Evolutionary conservation across 345 rosid genomes (phyloP), one percentile per base, ranked within the genome.

Genomic region (Pistacia integerrima): DNA sequence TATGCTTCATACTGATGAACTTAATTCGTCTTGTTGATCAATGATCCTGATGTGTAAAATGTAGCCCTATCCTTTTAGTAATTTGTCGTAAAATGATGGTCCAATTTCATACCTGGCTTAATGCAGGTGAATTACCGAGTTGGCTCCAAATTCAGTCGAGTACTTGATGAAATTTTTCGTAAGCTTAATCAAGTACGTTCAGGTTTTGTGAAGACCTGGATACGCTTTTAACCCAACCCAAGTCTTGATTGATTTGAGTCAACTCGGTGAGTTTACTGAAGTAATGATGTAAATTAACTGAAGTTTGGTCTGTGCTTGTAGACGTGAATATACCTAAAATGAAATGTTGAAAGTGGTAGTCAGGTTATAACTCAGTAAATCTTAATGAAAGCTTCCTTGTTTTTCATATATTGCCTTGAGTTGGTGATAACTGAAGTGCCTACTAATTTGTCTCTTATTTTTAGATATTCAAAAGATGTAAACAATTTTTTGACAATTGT

Each of bases 121-220:
- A 38, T 38, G 41, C 41, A 4, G 41, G 41, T 38, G 41, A 38
- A 38, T 38, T 38, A 2, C 41, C 41, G 41, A 38, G 33, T 30
- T 30, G 33, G 33, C 33, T 30, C 33, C 1, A 30, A 30, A 30
- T 30, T 30, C 33, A 30, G 33, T 30, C 33, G 77, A 88, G 86
- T 82, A 81, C 83, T 84, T 81, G 81, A 86, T 81, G 82, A 79
- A 68, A 70, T 83, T 77, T 81, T 74, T 68, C 87, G n/a, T 78
- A 81, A 25, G 74, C 74, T 88, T 74, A 78, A 80, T 78, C 80
- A 79, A 83, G 80, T 85, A 84, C 75, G 48, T 88, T 80, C 90
- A 78, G 88, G 90, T 78, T 84, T 87, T 82, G 38, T 71, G 88
- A 87, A 88, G 89, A 79, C 86, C 84, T 85, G 87, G 86, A 81